Conservation (phyloP, 768 basidiomycete species). For the Tremella yokohamensis region DNA sequence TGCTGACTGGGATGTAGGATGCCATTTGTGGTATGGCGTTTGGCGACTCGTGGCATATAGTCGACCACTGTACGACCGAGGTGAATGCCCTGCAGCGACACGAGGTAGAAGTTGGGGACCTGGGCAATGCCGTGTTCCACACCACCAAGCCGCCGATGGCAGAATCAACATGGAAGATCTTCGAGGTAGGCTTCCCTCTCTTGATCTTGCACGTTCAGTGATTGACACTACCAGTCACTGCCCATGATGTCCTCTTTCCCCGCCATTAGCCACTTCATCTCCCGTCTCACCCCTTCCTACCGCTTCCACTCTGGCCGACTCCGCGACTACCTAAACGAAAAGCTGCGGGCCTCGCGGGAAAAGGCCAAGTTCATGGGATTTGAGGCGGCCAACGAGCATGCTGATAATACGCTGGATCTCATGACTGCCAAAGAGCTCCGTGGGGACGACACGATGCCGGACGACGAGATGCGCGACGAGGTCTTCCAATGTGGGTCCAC, state of each 20-base stretch:
- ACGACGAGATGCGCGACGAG: slow-evolving; percentile 41
- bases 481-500: slow-evolving; percentile 30
- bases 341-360: slow-evolving; percentile 18
- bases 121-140: slow-evolving; percentile 25
- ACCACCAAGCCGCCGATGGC: slow-evolving; percentile 18
- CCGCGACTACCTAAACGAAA: slow-evolving; percentile 20
- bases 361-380: slow-evolving; percentile 20
- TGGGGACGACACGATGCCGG: slow-evolving; percentile 34
- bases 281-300: slow-evolving; percentile 19
- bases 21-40: slow-evolving; percentile 44
- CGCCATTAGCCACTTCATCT: slow-evolving; percentile 23
- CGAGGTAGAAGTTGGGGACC: slow-evolving; percentile 4
- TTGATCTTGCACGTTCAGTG: too few species aligned
- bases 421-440: slow-evolving; percentile 30
- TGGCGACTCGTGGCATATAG: slow-evolving; percentile 25
- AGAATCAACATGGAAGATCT: slow-evolving; percentile 22
- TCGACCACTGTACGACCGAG: slow-evolving; percentile 17
- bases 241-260: slow-evolving; percentile 34
- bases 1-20: slow-evolving; percentile 19
- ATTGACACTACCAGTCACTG: slow-evolving; percentile 6
- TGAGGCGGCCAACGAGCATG: slow-evolving; percentile 30
- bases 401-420: slow-evolving; percentile 45
- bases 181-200: slow-evolving; percentile 15
- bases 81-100: background rate
- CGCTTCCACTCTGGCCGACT: slow-evolving; percentile 14